Evolutionary conservation across 495 filamentous ascomycete species (phyloP), one percentile per base, ranked within the genome.

Genomic region (Penicillium lagena): DNA sequence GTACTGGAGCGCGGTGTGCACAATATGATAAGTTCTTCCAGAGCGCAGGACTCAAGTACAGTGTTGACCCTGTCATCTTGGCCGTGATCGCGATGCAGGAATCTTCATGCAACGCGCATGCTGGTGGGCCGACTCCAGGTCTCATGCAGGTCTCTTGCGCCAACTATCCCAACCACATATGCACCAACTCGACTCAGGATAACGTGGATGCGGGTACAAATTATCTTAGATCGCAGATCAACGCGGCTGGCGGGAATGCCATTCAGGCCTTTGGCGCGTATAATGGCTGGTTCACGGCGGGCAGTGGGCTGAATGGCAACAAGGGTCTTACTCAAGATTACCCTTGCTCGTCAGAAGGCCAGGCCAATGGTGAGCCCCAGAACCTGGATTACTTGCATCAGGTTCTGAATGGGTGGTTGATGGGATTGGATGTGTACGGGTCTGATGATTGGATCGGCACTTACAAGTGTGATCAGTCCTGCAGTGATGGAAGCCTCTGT

Each of bases 61-160:
- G 42, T 31, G 52, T 67, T 28, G 62, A 63, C 40, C 59, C 62
- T 7, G 57, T 58, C 27, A 59, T 67, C 39, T 43, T 67, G 10
- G 62, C 63, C 32, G 55, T 59, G 15, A 56, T 67, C 29, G 59
- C 63, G 9, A 67, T 66, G 59, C 62, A 65, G 45, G 63, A 64
- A 43, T 64, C 62, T 5, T 63, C 56, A 12, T 66, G 62, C 54
- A 58, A 64, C 31, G 61, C 61, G 27, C 29, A 55, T 33, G 63
- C 62, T 14, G 59, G 63, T 12, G 59, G 59, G 0, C 51, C 55
- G 1, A 66, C 63, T 5, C 63, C 63, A 0, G 63, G 63, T 7
- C 47, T 64, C 29, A 66, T 66, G 63, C 63, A 66, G 42, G 62
- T 64, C 4, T 56, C 59, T 11, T 64, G 62, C 36, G 59, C 49